Conservation (phyloP, 768 basidiomycete genomes). For the Mrakia frigida region DNA sequence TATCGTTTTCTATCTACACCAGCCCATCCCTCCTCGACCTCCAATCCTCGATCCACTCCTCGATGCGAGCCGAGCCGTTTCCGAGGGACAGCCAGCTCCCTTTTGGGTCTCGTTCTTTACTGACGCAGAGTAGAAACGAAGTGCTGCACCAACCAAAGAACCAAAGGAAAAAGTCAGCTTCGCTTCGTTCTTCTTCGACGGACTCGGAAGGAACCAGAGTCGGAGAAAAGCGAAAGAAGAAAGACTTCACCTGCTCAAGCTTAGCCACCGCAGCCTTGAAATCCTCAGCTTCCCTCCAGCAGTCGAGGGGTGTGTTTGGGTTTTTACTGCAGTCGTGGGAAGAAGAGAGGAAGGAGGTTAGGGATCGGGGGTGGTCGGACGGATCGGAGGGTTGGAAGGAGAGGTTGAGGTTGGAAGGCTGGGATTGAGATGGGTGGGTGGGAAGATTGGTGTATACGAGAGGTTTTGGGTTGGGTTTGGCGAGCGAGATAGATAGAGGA, state of each 20-base stretch:
- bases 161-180: not conserved
- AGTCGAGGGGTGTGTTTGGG: slow-evolving; percentile 42
- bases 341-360: not conserved
- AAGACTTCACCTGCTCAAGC: slow-evolving; percentile 42
- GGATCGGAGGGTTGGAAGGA: not conserved
- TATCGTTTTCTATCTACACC: too few relatives aligned
- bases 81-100: too few relatives aligned
- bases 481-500: too few relatives aligned
- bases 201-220: too few relatives aligned
- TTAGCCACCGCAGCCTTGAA: slow-evolving; percentile 45
- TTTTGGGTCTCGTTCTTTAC: not conserved
- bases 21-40: too few relatives aligned
- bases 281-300: slow-evolving; percentile 44
- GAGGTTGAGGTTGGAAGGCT: not conserved
- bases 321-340: slow-evolving; percentile 36
- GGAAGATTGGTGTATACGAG: too few relatives aligned
- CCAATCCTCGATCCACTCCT: too few relatives aligned
- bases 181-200: too few relatives aligned
- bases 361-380: not conserved
- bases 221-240: too few relatives aligned
- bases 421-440: not conserved
- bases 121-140: slow-evolving; percentile 7
- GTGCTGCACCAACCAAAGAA: not conserved
- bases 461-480: too few relatives aligned
- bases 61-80: too few relatives aligned